Evolutionary conservation across 768 basidiomycete species (phyloP), one percentile per base, ranked within the genome.

Genomic region (Hydnum rufescens): DNA sequence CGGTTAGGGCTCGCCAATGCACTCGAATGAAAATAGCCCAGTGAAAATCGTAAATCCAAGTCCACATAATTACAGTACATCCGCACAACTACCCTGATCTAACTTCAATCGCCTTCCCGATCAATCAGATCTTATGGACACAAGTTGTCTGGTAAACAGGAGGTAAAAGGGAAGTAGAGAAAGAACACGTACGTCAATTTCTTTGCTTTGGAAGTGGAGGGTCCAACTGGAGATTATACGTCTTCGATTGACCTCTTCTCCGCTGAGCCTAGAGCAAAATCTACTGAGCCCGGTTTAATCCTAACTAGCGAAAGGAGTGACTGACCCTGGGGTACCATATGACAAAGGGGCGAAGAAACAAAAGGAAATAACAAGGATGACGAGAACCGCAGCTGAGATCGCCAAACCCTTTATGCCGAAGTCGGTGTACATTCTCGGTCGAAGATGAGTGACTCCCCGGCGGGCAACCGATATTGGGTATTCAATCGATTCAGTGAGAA

Each of bases 291-390:
- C 13, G 32, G 55, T 59, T 32, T 4, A 18, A 51, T 34, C 44
- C 18, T 26, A 26, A 43, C 5, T 8, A 48, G 19, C 16, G 26
- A 30, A 28, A 50, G 29, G 32, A n/a, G n/a, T n/a, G 29, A 71
- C 82, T 62, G 68, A 95, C 90, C 89, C 86, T 56, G 90, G 89
- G n/a, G 83, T 82, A 42, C 92, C 95, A 64, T 93, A 99, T 16
- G 93, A 96, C 60, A 99, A 68, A 39, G 95, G 93, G 13, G 83
- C 75, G 50, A 93, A 68, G 71, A 76, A 96, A 36, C 75, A 59
- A 55, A 83, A 80, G 68, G 80, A 68, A 48, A 87, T 73, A 66
- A 89, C 64, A 32, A 74, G 55, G 25, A 80, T 60, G 39, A 71
- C 67, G 61, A 80, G 83, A 8, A 55, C 55, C 58, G 73, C 61